phyloP scores from a whole-genome alignment of 805 yeast species.

The Metschnikowia orientalis region DNA sequence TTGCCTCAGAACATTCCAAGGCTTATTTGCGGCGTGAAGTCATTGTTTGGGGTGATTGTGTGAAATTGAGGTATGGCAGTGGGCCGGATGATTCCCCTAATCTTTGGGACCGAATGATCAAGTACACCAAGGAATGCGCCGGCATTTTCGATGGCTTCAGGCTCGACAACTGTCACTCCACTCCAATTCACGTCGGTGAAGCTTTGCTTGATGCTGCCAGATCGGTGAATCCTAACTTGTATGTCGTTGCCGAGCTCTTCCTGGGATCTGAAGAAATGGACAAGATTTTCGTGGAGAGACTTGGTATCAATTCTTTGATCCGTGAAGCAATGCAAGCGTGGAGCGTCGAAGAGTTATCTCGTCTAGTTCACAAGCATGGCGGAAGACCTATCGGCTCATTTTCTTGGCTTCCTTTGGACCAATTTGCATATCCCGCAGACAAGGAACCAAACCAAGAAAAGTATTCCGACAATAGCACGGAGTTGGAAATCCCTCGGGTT shows the following conservation, averaged over 20 bases:
- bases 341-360: conserved; percentile 79
- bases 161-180: conserved; percentile 93
- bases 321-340: conserved; percentile 98
- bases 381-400: conserved; percentile 95
- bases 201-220: conserved; percentile 85
- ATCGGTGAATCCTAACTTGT: conserved; percentile 73
- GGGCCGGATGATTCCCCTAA: conserved; percentile 79
- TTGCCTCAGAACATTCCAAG: conserved; percentile 75
- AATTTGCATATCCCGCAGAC: conserved; percentile 61
- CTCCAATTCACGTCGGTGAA: conserved; percentile 94
- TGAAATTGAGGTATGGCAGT: conserved; percentile 81
- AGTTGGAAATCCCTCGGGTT: conserved; percentile 62
- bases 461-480: conserved; percentile 44
- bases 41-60: conserved; percentile 97
- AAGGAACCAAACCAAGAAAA: conserved; percentile 29
- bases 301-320: conserved; percentile 83
- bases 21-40: conserved; percentile 89
- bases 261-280: conserved; percentile 91
- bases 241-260: conserved; percentile 91
- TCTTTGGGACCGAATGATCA: conserved; percentile 83
- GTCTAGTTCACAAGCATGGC: conserved; percentile 86
- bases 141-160: conserved; percentile 79
- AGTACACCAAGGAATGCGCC: conserved; percentile 71
- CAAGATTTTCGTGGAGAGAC: conserved; percentile 80
- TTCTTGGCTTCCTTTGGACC: conserved; percentile 73